phyloP scores from a whole-genome alignment of 2,329 filamentous ascomycete species.

The Hypoxylon sp. region DNA sequence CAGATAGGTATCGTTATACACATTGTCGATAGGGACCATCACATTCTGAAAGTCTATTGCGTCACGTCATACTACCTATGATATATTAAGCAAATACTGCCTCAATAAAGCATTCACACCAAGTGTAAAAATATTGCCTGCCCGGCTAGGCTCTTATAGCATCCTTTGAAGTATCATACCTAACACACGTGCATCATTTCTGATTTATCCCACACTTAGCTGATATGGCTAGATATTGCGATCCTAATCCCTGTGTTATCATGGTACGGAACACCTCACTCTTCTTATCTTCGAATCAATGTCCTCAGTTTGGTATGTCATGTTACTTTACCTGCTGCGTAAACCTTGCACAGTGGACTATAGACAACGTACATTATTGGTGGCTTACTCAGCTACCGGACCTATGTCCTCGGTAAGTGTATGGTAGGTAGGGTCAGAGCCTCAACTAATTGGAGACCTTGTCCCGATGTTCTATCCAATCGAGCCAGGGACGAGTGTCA shows the following conservation, averaged over 20 bases:
- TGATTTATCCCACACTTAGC: neutral
- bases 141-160: too few species aligned
- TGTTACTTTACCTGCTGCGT: neutral
- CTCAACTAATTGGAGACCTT: neutral
- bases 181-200: neutral
- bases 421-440: neutral
- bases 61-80: neutral
- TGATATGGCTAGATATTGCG: slow-evolving; percentile 11
- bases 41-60: neutral
- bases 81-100: neutral
- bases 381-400: neutral
- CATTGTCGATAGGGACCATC: neutral
- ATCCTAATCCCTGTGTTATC: neutral
- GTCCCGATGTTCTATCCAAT: neutral
- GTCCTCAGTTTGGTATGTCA: neutral
- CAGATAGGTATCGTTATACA: neutral
- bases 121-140: too few species aligned
- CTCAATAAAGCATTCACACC: too few species aligned
- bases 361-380: neutral
- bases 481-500: neutral
- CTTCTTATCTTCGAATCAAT: slow-evolving; percentile 7
- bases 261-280: neutral
- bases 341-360: neutral
- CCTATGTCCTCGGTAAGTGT: neutral
- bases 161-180: too few species aligned